A percentile compares a stretch with the other conserved stretches of the same genome.
Conservation (phyloP, 2,329 filamentous ascomycete genomes). For the Podosphaera xanthii region DNA sequence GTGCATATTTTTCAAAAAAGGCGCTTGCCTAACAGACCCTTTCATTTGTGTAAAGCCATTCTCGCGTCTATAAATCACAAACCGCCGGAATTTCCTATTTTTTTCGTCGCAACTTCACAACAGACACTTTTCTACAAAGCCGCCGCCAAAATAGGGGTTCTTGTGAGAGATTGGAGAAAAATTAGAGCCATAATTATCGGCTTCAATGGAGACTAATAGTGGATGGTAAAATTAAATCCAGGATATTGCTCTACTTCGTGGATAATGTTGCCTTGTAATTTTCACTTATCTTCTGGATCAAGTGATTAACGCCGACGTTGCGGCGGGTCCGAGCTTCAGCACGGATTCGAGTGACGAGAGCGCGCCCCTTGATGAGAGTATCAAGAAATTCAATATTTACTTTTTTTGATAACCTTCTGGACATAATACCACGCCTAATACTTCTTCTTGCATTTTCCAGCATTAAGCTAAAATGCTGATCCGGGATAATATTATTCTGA, state of each 20-base stretch:
- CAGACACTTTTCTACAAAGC: no score
- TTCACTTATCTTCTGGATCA: not conserved
- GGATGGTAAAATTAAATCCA: not conserved
- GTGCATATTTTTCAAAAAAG: no score
- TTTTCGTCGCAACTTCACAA: no score
- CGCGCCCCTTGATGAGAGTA: not conserved
- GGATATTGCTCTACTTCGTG: not conserved
- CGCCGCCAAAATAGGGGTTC: no score
- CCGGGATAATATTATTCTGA: constrained; percentile 10
- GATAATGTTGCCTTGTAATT: not conserved
- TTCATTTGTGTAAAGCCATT: no score
- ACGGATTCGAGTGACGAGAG: not conserved
- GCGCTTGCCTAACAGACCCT: no score
- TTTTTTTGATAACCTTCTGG: not conserved
- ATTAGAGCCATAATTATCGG: no score
- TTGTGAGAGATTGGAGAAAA: no score
- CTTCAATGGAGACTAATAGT: not conserved
- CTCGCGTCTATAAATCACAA: no score
- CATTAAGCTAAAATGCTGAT: constrained; percentile 6
- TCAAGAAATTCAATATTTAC: not conserved
- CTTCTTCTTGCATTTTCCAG: constrained; percentile 7
- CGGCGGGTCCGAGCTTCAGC: not conserved
- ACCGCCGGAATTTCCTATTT: no score
- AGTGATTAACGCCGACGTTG: not conserved
- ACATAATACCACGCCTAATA: not conserved